Percentiles rank a stretch among this genome's conserved stretches.
Conservation (phyloP, 106 monocot genomes). For the Gastrodia elata region DNA sequence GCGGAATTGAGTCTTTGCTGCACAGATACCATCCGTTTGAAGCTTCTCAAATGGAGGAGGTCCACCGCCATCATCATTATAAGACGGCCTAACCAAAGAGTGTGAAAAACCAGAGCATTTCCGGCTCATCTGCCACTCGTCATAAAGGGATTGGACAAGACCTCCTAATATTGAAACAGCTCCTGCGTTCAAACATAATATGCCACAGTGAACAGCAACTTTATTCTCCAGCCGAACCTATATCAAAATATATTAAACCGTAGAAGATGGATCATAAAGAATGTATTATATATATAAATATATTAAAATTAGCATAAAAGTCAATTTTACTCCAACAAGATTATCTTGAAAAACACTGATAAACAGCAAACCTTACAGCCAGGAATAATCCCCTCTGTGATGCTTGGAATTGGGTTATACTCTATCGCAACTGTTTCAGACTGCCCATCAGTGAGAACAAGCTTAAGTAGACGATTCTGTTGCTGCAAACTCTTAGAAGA, state of each 20-base stretch:
- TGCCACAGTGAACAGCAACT: conserved; percentile 58
- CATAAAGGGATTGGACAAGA: conserved; percentile 66
- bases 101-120: conserved; percentile 81
- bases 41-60: conserved; percentile 91
- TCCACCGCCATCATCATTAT: conserved; percentile 37
- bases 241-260: background rate
- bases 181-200: conserved; percentile 70
- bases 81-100: conserved; percentile 27
- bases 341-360: background rate
- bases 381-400: conserved; percentile 62
- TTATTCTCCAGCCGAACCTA: conserved; percentile 72
- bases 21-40: conserved; percentile 18
- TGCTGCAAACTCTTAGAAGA: conserved; percentile 33
- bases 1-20: conserved; percentile 6
- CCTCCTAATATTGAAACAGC: conserved; percentile 66
- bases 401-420: conserved; percentile 45
- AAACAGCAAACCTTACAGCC: conserved; percentile 69
- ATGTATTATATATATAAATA: background rate
- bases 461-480: conserved; percentile 59
- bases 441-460: conserved; percentile 77
- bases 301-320: background rate
- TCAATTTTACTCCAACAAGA: background rate
- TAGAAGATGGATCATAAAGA: background rate
- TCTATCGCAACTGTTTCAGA: conserved; percentile 69
- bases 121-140: conserved; percentile 84